Base-by-base conservation (phyloP, 441 rosid species). In the Eruca vesicaria region DNA sequence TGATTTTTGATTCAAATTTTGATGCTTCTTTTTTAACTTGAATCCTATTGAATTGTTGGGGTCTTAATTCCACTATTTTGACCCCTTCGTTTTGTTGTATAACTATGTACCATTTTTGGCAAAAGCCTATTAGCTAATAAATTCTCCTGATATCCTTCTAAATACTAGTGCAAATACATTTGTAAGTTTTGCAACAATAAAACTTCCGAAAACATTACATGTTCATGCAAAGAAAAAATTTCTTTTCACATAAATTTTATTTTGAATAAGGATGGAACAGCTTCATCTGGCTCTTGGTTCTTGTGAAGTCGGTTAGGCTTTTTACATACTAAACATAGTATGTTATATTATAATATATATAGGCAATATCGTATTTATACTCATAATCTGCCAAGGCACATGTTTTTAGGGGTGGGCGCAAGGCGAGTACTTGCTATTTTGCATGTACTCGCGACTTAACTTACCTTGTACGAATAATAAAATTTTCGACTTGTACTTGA, bases 31-130 rank as follows among this genome's bases (percentile, higher is more conserved):
- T 58, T 41, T 58, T 21, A 70, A 62, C 48, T 65, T 58, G 19
- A 71, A 50, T 59, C 72, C 63, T 48, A 58, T 71, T 77, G 68
- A 66, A 48, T 58, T 71, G 14, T 58, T 69, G 73, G 35, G 35
- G 35, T 68, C 63, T 29, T 58, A 20, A 38, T 41, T 62, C 35
- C 35, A 28, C 60, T 70, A 15, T 29, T 18, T 23, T 59, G 68
- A 18, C 52, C 72, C 66, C 43, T 59, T 66, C 36, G 20, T 48
- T 48, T 48, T 48, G 53, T 48, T 48, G 53, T 48, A 48, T 48
- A 23, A 50, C 56, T 50, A 50, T 50, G 56, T 50, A 50, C 2
- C 56, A 50, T 50, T 50, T 18, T 50, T 57, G 64, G 32, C 68
- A 57, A 64, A 33, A 48, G 63, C 53, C 56, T 50, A 18, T 16